Evolutionary conservation across 371 early-diverging fungal genomes (phyloP).

Genomic region (Apophysomyces variabilis): DNA sequence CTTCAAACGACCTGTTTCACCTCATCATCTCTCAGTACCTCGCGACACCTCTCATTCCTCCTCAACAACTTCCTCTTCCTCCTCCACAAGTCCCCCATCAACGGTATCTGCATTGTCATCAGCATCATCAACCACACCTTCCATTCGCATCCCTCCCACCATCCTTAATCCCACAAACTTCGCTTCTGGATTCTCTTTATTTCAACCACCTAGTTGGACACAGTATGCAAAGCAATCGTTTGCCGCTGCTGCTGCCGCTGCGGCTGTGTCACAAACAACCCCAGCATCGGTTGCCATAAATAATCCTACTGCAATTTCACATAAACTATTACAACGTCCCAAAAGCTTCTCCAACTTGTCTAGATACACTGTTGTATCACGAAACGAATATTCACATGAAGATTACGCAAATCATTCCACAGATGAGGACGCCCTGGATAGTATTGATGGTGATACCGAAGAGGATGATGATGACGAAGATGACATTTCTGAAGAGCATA

Average conservation of each 20-base stretch:
- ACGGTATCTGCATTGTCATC: slow-evolving; percentile 26
- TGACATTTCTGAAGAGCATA: slow-evolving; percentile 15
- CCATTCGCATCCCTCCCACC: slow-evolving; percentile 21
- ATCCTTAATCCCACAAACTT: slow-evolving; percentile 18
- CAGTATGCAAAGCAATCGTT: slow-evolving; percentile 9
- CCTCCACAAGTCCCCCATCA: slow-evolving; percentile 19
- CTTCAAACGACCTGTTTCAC: slow-evolving; percentile 19
- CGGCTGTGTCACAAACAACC: neutral
- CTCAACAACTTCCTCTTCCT: slow-evolving; percentile 23
- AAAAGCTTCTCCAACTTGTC: slow-evolving; percentile 27
- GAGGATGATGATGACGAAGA: slow-evolving; percentile 24
- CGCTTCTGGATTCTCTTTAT: slow-evolving; percentile 7
- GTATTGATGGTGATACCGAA: slow-evolving; percentile 34
- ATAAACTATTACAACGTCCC: slow-evolving; percentile 21
- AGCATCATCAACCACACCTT: slow-evolving; percentile 3
- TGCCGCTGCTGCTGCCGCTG: slow-evolving; percentile 9
- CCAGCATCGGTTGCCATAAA: neutral
- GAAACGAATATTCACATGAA: slow-evolving; percentile 11
- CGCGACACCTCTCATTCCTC: slow-evolving; percentile 21
- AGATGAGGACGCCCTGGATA: slow-evolving; percentile 22
- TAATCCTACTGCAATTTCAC: neutral
- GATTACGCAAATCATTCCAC: slow-evolving; percentile 12
- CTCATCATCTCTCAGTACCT: slow-evolving; percentile 10
- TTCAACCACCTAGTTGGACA: slow-evolving; percentile 5
- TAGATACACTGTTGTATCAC: slow-evolving; percentile 15